These are phyloP conservation scores for Entelexis paramagnoliae DNA, from an alignment of 1,139 yeast genomes.

Conservation along the genomic window DNA sequence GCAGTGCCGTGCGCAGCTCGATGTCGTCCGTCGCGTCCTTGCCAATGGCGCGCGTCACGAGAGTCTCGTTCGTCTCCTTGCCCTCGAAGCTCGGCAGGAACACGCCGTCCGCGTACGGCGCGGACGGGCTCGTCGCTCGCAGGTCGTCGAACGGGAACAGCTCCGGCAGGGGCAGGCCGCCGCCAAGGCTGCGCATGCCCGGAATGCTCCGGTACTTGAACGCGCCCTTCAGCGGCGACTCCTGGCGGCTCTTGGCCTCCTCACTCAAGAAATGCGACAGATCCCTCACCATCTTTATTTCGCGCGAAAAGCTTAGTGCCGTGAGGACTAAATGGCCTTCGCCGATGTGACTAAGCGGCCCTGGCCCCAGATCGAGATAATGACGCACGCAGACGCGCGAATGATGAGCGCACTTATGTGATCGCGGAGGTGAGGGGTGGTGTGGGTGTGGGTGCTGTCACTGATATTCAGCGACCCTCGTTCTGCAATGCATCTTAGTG, in stretches of 20 bases:
- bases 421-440: no score
- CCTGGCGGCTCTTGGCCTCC: slow-evolving; percentile 66
- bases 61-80: slow-evolving; percentile 38
- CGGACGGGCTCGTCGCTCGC: slow-evolving; percentile 57
- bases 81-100: slow-evolving; percentile 48
- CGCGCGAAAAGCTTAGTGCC: background rate
- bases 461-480: no score
- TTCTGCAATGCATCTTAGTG: no score
- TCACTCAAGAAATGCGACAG: slow-evolving; percentile 62
- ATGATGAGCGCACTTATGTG: background rate
- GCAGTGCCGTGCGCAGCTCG: slow-evolving; percentile 75
- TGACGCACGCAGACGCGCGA: background rate
- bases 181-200: slow-evolving; percentile 78
- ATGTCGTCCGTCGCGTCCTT: slow-evolving; percentile 41
- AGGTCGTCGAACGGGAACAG: slow-evolving; percentile 84
- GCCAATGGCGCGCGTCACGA: slow-evolving; percentile 31
- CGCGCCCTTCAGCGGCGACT: slow-evolving; percentile 75
- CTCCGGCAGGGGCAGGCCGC: slow-evolving; percentile 85
- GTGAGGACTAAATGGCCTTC: background rate
- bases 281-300: slow-evolving; percentile 43
- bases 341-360: background rate
- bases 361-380: background rate
- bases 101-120: slow-evolving; percentile 68
- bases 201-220: slow-evolving; percentile 68
- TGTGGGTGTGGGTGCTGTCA: no score